Base-by-base conservation (phyloP, 228 moss, liverwort and hornwort species). In the Sphagnum magellanicum region DNA sequence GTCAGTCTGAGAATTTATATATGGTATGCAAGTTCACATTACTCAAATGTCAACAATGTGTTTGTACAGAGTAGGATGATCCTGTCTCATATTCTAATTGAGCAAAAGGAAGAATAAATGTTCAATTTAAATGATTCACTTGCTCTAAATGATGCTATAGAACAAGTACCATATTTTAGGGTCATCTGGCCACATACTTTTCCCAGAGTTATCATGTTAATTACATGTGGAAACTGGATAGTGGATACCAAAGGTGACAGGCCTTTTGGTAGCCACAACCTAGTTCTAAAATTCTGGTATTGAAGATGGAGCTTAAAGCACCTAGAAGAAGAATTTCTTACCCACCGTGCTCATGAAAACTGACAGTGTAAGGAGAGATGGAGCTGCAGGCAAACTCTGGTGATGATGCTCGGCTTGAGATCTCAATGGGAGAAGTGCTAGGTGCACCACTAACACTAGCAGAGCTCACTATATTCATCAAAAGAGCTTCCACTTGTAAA, bases 401-500 rank as follows among this genome's bases (percentile, higher is more conserved):
- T 69, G 6, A 73, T 50, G 70, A 68, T 6, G 71, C 73, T n/a
- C 77, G 69, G 0, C 55, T 12, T 8, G 9, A 8, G 12, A 55
- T 12, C 9, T 50, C 48, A 55, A 55, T 60, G 46, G 77, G 73
- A 49, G 70, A 2, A 47, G 73, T 59, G 0, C 77, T 68, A 53
- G 71, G 74, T 16, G 72, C 51, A 32, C 32, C 32, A 32, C 32
- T 32, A 51, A 61, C 74, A 10, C 66, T 59, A 6, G 88, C 64
- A 49, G 77, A 74, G 52, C 93, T 90, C 17, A 93, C 93, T 62
- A 93, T 88, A 60, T 90, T 88, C 77, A 79, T 84, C 83, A 93
- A 80, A 76, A 93, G 83, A 66, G 84, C 84, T 73, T 93, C 90
- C 63, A 93, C 90, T 77, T 93, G 90, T 59, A 79, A 71, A 50